A percentile compares a stretch with the other conserved stretches of the same genome.
Conservation (phyloP, 495 filamentous ascomycete genomes). For the Penicillium fimorum region DNA sequence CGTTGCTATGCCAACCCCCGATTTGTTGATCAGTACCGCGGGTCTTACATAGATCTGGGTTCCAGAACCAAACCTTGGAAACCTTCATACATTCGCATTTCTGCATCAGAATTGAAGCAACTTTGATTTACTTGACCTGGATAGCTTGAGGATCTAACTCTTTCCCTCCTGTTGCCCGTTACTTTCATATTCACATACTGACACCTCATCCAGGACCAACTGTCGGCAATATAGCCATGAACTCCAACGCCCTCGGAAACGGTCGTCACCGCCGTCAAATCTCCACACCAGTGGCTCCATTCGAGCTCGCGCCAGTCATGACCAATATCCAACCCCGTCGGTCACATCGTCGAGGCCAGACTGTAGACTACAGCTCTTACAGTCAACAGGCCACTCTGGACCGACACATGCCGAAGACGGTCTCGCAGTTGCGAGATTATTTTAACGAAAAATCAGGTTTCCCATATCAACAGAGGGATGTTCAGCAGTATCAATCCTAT, state of each 20-base stretch:
- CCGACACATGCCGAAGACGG: constrained; percentile 28
- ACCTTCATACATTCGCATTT: constrained; percentile 29
- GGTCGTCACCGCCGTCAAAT: constrained; percentile 79
- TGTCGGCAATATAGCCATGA: constrained; percentile 30
- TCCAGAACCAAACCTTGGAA: constrained; percentile 19
- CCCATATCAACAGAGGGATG: constrained; percentile 12
- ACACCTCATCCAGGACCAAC: constrained; percentile 37
- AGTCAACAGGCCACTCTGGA: constrained; percentile 38
- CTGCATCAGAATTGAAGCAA: constrained; percentile 11
- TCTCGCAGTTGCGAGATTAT: constrained; percentile 31
- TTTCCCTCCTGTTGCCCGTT: constrained; percentile 25
- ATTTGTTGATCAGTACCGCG: constrained; percentile 46
- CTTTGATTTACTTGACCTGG: not conserved
- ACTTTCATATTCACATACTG: constrained; percentile 37
- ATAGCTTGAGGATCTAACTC: constrained; percentile 19
- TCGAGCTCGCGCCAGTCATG: constrained; percentile 53
- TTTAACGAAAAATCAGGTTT: constrained; percentile 38
- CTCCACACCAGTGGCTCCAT: constrained; percentile 70
- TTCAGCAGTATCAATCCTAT: constrained; percentile 19
- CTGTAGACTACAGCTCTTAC: constrained; percentile 64
- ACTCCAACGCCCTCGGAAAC: constrained; percentile 26
- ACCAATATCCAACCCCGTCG: constrained; percentile 19
- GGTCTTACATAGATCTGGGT: constrained; percentile 39
- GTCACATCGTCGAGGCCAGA: constrained; percentile 73
- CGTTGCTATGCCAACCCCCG: constrained; percentile 46